A percentile compares a stretch with the other conserved stretches of the same genome.
Conservation (phyloP, 2,329 filamentous ascomycete genomes). For the Neofusicoccum umdonicola region DNA sequence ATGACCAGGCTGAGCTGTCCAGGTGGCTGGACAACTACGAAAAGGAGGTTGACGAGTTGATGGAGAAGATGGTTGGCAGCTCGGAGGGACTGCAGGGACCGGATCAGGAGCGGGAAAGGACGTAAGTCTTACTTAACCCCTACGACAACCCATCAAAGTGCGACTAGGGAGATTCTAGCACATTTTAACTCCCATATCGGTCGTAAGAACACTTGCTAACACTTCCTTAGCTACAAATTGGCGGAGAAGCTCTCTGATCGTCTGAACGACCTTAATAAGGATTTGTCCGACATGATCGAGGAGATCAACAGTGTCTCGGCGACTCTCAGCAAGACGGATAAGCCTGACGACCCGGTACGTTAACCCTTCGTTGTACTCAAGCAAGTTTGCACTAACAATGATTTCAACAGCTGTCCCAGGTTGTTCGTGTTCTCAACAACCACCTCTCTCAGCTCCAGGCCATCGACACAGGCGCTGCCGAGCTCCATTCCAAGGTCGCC, state of each 20-base stretch:
- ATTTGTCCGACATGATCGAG: conserved; percentile 93
- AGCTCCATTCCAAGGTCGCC: conserved; percentile 77
- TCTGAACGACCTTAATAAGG: conserved; percentile 89
- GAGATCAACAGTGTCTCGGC: conserved; percentile 95
- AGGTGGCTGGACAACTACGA: conserved; percentile 90
- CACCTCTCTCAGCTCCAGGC: conserved; percentile 89
- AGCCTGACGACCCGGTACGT: conserved; percentile 52
- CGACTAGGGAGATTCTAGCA: too few species aligned
- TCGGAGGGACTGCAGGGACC: conserved; percentile 77
- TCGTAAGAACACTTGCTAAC: conserved; percentile 24
- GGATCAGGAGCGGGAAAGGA: conserved; percentile 92
- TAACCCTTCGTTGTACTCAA: background rate
- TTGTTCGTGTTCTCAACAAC: conserved; percentile 90
- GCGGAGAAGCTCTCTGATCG: conserved; percentile 90
- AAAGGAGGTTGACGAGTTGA: conserved; percentile 84
- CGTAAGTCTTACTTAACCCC: conserved; percentile 50
- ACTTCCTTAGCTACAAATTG: conserved; percentile 65
- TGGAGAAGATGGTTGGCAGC: conserved; percentile 60
- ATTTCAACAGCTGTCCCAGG: conserved; percentile 74
- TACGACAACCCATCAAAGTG: background rate
- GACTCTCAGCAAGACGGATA: conserved; percentile 82
- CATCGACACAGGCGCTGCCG: conserved; percentile 82
- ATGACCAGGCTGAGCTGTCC: conserved; percentile 87
- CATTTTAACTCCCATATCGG: too few species aligned
- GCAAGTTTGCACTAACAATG: background rate